These are phyloP conservation scores for Microbotryum scabiosae DNA, from an alignment of 1,284 basidiomycete genomes.

Conservation along the genomic window DNA sequence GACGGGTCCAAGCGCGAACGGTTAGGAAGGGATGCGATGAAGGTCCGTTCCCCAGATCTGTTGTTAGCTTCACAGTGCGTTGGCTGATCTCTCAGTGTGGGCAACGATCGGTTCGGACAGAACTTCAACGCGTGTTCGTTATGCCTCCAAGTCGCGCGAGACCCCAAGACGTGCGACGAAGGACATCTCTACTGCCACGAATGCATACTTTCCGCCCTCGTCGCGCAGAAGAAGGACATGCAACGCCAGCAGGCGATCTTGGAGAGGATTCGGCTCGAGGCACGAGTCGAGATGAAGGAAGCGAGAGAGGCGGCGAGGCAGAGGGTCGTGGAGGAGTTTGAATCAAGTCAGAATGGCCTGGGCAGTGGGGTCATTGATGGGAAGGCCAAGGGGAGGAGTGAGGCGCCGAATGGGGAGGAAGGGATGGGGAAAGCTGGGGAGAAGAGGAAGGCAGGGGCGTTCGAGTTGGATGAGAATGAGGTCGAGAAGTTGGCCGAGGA, in stretches of 20 bases:
- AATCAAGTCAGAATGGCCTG: slow-evolving; percentile 65
- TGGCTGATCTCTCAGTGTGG: too few relatives aligned
- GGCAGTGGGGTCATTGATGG: slow-evolving; percentile 33
- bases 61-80: too few relatives aligned
- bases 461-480: slow-evolving; percentile 60
- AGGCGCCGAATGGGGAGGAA: slow-evolving; percentile 3
- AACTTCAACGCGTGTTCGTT: slow-evolving; percentile 28
- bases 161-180: slow-evolving; percentile 68
- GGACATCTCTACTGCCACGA: slow-evolving; percentile 76
- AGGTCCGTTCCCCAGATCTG: background rate
- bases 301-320: slow-evolving; percentile 66
- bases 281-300: slow-evolving; percentile 58
- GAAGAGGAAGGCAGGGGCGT: slow-evolving; percentile 54
- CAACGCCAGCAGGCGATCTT: slow-evolving; percentile 71
- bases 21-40: slow-evolving; percentile 23
- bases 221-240: slow-evolving; percentile 81
- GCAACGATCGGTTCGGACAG: background rate
- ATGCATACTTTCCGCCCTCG: slow-evolving; percentile 38
- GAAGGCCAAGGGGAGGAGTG: slow-evolving; percentile 7
- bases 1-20: slow-evolving; percentile 58
- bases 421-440: slow-evolving; percentile 46
- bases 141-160: slow-evolving; percentile 47
- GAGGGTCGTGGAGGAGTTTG: slow-evolving; percentile 75
- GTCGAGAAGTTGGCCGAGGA: slow-evolving; percentile 63
- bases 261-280: slow-evolving; percentile 61